These are phyloP conservation scores for Chalaropsis ovoidea DNA, from an alignment of 2,329 filamentous ascomycete species.

Conservation along the genomic window DNA sequence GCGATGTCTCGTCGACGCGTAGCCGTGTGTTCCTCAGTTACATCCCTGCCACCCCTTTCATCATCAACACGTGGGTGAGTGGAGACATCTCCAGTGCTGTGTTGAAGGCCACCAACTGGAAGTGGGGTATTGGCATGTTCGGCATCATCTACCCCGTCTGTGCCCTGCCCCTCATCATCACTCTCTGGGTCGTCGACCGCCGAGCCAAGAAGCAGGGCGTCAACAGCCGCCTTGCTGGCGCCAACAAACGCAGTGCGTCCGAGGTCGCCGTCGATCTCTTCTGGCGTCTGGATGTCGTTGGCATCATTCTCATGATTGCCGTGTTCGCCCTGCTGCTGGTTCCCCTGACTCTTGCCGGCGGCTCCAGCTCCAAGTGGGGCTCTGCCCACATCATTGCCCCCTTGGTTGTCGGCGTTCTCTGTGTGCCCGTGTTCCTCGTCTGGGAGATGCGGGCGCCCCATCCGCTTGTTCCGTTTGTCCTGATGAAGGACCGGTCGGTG, in stretches of 20 bases:
- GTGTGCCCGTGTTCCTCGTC: constrained; percentile 43
- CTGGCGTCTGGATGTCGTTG: constrained; percentile 39
- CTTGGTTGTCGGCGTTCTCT: constrained; percentile 38
- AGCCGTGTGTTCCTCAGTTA: constrained; percentile 56
- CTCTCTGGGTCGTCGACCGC: constrained; percentile 41
- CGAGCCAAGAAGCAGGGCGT: constrained; percentile 45
- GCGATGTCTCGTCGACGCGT: constrained; percentile 53
- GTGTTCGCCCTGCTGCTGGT: constrained; percentile 40
- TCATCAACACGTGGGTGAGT: constrained; percentile 56
- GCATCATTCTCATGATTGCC: constrained; percentile 39
- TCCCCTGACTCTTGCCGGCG: constrained; percentile 40
- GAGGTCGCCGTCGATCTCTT: constrained; percentile 32
- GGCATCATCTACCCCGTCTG: constrained; percentile 52
- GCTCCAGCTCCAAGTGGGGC: constrained; percentile 35
- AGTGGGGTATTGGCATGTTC: constrained; percentile 57
- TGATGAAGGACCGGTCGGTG: constrained; percentile 54
- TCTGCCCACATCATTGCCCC: constrained; percentile 36
- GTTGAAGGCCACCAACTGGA: constrained; percentile 43
- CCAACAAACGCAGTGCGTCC: constrained; percentile 30
- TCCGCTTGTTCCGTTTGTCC: constrained; percentile 49
- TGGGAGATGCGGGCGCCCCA: constrained; percentile 41
- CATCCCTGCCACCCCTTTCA: constrained; percentile 49
- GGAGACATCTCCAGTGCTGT: constrained; percentile 46
- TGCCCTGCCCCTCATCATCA: constrained; percentile 46
- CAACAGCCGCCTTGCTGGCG: constrained; percentile 34